Evolutionary conservation across 768 basidiomycete species (phyloP).

Genomic region (Gyrodon lividus): DNA sequence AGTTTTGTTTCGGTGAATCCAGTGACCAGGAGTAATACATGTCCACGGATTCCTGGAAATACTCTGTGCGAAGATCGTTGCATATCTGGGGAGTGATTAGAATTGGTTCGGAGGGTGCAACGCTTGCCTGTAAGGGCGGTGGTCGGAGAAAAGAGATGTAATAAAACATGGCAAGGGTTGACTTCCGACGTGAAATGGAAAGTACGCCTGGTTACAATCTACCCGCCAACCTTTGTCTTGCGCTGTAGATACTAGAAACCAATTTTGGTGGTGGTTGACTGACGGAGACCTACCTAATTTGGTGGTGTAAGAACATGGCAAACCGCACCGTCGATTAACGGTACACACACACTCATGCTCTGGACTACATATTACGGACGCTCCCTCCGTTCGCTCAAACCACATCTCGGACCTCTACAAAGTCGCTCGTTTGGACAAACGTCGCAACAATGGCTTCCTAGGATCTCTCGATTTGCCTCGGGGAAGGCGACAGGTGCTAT

Average conservation of each 20-base stretch:
- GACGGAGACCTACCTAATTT: neutral
- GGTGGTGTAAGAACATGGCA: neutral
- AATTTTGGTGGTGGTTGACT: no score
- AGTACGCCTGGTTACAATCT: no score
- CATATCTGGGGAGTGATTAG: conserved; percentile 80
- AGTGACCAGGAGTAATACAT: conserved; percentile 70
- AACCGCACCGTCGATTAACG: neutral
- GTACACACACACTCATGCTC: conserved; percentile 16
- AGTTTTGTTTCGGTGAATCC: conserved; percentile 18
- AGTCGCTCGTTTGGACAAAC: conserved; percentile 24
- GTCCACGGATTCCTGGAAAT: conserved; percentile 51
- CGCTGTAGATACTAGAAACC: no score
- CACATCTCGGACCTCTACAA: conserved; percentile 9
- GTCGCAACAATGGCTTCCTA: conserved; percentile 21
- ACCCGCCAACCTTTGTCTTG: no score
- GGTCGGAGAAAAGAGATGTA: conserved; percentile 90
- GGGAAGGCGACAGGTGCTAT: conserved; percentile 1
- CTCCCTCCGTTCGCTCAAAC: conserved; percentile 17
- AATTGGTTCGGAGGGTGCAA: conserved; percentile 39
- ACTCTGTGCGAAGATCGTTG: conserved; percentile 88
- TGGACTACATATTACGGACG: conserved; percentile 19
- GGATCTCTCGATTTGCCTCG: conserved; percentile 17
- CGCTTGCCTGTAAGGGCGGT: conserved; percentile 57
- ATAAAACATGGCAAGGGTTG: conserved; percentile 62
- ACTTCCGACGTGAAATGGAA: neutral